A percentile compares a stretch with the other conserved stretches of the same genome.
These are phyloP conservation scores for Oryza brachyantha DNA, from an alignment of 176 grass and related monocot species.

Conservation along the genomic window DNA sequence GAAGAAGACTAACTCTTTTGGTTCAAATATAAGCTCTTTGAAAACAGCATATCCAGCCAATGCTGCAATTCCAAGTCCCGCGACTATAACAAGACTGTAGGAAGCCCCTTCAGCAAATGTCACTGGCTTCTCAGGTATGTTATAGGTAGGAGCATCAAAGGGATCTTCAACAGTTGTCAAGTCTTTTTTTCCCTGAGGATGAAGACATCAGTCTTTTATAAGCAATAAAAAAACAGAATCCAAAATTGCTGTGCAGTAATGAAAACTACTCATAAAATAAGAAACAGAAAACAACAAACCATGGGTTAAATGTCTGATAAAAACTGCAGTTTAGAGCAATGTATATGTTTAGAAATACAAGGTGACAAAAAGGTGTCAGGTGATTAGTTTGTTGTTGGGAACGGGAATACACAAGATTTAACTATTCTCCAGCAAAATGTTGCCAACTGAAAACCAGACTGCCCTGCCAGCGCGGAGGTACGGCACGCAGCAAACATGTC, in stretches of 20 bases:
- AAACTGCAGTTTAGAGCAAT: not conserved
- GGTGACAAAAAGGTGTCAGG: not conserved
- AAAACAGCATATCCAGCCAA: conserved; percentile 96
- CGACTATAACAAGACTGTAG: conserved; percentile 86
- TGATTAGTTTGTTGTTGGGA: conserved; percentile 14
- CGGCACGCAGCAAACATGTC: not conserved
- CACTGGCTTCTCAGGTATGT: conserved; percentile 95
- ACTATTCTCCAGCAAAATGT: not conserved
- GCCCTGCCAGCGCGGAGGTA: not conserved
- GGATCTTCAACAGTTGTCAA: conserved; percentile 80
- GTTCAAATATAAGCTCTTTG: conserved; percentile 97
- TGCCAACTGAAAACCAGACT: not conserved
- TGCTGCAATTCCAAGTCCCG: conserved; percentile 77
- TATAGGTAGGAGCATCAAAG: conserved; percentile 86
- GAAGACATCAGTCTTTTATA: conserved; percentile 21
- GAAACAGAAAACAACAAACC: conserved; percentile 3
- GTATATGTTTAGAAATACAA: not conserved
- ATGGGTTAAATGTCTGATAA: not conserved
- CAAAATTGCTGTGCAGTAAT: not conserved
- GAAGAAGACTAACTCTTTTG: conserved; percentile 79
- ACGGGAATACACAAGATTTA: not conserved
- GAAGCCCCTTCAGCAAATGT: conserved; percentile 91
- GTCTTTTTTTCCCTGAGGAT: conserved; percentile 65
- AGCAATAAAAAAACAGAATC: conserved; percentile 14
- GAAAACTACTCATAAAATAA: conserved; percentile 1